Percentiles rank a stretch among this genome's conserved stretches.
These are phyloP conservation scores for Sugiyamaella smithiae DNA, from an alignment of 805 yeast species.

Conservation along the genomic window DNA sequence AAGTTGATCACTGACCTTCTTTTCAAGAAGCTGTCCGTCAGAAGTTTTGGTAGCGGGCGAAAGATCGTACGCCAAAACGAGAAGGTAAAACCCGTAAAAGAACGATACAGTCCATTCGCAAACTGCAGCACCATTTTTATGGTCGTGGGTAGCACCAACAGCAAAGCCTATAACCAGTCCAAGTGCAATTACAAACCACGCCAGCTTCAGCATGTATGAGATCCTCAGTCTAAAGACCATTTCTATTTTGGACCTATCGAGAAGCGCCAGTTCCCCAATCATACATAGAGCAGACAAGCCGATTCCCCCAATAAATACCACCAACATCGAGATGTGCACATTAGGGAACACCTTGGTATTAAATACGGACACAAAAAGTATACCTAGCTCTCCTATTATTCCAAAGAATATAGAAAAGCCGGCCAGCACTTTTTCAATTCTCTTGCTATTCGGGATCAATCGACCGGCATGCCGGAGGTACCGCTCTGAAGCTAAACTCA, in stretches of 20 bases:
- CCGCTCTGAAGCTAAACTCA: constrained; percentile 62
- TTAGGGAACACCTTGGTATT: constrained; percentile 55
- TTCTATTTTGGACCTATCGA: constrained; percentile 46
- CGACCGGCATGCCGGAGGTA: constrained; percentile 55
- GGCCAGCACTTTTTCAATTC: constrained; percentile 42
- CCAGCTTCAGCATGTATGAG: constrained; percentile 49
- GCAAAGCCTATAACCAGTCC: constrained; percentile 70
- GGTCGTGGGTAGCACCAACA: constrained; percentile 35
- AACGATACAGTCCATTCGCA: constrained; percentile 89
- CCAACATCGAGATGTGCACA: constrained; percentile 64
- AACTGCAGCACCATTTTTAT: constrained; percentile 50
- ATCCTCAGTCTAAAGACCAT: constrained; percentile 35
- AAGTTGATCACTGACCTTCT: constrained; percentile 13
- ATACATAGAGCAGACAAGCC: constrained; percentile 52
- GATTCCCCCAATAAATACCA: constrained; percentile 64
- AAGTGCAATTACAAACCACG: constrained; percentile 67
- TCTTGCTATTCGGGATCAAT: constrained; percentile 51
- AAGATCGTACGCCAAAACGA: constrained; percentile 66
- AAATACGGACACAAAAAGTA: constrained; percentile 70
- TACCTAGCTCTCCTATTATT: constrained; percentile 64
- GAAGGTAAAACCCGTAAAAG: constrained; percentile 70
- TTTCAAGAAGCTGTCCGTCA: constrained; percentile 27
- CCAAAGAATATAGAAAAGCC: constrained; percentile 48
- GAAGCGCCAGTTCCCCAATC: constrained; percentile 44
- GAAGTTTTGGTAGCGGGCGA: constrained; percentile 53